A percentile compares a stretch with the other conserved stretches of the same genome.
Conservation (phyloP, 805 yeast species). For the Naumovozyma castellii region DNA sequence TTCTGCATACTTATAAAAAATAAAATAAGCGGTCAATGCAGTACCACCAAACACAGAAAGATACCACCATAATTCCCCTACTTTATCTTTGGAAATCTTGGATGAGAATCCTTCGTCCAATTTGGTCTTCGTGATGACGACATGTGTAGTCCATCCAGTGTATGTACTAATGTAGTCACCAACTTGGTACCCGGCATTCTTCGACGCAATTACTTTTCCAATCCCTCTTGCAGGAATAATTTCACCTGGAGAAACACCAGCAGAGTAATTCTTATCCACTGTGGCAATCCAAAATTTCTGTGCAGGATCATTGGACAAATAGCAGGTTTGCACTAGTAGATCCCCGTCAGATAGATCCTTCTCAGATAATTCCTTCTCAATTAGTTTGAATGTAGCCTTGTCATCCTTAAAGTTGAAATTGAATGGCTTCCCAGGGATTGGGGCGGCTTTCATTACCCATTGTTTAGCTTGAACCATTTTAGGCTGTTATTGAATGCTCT, state of each 20-base stretch:
- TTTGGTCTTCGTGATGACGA: slow-evolving; percentile 24
- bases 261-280: slow-evolving; percentile 24
- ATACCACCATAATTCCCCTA: slow-evolving; percentile 35
- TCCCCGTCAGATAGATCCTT: slow-evolving; percentile 31
- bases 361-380: slow-evolving; percentile 13
- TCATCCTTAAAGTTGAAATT: slow-evolving; percentile 17
- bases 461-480: slow-evolving; percentile 23
- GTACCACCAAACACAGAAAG: slow-evolving; percentile 47
- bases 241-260: slow-evolving; percentile 31
- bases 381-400: slow-evolving; percentile 27
- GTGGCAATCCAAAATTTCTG: slow-evolving; percentile 47
- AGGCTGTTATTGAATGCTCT: background rate
- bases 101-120: background rate
- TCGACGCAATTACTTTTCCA: slow-evolving; percentile 42
- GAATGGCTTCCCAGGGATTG: slow-evolving; percentile 21
- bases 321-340: slow-evolving; percentile 37
- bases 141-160: slow-evolving; percentile 42
- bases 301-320: slow-evolving; percentile 52
- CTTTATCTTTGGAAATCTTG: slow-evolving; percentile 11
- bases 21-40: slow-evolving; percentile 53
- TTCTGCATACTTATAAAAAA: slow-evolving; percentile 42
- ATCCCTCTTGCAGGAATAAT: slow-evolving; percentile 44
- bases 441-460: slow-evolving; percentile 23
- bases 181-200: slow-evolving; percentile 30
- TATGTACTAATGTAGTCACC: slow-evolving; percentile 38